Evolutionary conservation across 148 eudicot genomes (phyloP).

Genomic region (Rhododendron simsii): DNA sequence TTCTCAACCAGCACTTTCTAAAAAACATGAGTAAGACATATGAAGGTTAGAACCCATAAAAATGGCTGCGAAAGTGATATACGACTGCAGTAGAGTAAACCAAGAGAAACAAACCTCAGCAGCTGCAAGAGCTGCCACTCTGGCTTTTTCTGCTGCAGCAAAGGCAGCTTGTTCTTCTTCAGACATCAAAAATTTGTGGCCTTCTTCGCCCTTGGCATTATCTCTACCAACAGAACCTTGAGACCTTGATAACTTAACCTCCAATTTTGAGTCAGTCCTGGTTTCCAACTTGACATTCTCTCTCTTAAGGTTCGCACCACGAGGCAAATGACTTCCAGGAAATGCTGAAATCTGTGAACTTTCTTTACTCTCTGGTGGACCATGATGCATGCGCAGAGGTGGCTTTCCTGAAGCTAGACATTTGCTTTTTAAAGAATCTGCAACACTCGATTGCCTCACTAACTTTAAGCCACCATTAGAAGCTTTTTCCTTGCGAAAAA

Average conservation of each 20-base stretch:
- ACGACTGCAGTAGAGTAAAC: neutral
- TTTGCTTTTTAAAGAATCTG: slow-evolving; percentile 56
- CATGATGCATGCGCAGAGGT: slow-evolving; percentile 45
- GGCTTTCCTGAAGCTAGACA: slow-evolving; percentile 48
- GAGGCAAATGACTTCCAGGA: slow-evolving; percentile 24
- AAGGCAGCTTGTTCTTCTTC: slow-evolving; percentile 85
- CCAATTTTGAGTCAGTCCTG: slow-evolving; percentile 32
- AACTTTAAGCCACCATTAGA: slow-evolving; percentile 64
- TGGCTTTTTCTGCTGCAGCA: slow-evolving; percentile 96
- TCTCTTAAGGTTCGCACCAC: slow-evolving; percentile 39
- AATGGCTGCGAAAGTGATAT: neutral
- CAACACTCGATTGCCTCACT: slow-evolving; percentile 49
- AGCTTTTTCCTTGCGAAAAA: slow-evolving; percentile 94
- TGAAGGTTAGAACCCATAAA: neutral
- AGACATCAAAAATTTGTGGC: slow-evolving; percentile 44
- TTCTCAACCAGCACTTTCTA: neutral
- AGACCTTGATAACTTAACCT: slow-evolving; percentile 35
- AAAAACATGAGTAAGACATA: neutral
- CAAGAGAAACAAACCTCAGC: slow-evolving; percentile 64
- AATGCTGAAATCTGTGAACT: slow-evolving; percentile 24
- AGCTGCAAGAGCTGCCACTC: slow-evolving; percentile 84
- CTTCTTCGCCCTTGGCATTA: slow-evolving; percentile 35
- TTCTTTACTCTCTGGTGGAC: slow-evolving; percentile 38
- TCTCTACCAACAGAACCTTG: slow-evolving; percentile 39
- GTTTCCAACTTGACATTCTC: slow-evolving; percentile 37